Base-by-base conservation (phyloP, 441 rosid genomes). In the Macaranga tanarius region DNA sequence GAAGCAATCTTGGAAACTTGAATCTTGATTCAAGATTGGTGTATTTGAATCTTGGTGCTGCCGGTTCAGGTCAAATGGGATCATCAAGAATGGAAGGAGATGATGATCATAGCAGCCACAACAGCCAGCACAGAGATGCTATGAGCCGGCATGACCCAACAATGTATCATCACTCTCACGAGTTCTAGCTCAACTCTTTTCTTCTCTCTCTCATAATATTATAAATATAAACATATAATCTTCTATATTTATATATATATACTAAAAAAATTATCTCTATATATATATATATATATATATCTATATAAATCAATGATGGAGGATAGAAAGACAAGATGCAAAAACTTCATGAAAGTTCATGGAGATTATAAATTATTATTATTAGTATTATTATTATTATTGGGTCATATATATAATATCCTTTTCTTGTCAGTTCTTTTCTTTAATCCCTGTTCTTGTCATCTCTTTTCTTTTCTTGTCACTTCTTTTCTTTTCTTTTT, bases 11-110 rank as follows among this genome's bases (percentile, higher is more conserved):
- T 25, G 81, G 69, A 19, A 83, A 77, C 51, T 68, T 84, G 52
- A 93, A 90, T 82, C 73, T 94, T 77, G 95, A 94, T 79, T 88
- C 99, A 52, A 90, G 97, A 76, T 75, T 88, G 85, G 97, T 89
- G 74, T 95, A 95, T 82, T 85, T 92, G 66, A 90, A 94, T 79
- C 97, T 94, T 59, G 95, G 97, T 50, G 97, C 93, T 15, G 76
- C 85, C 42, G 77, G 79, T 79, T 77, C 90, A 22, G 78, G 82
- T 70, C 95, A 85, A 58, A 86, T 91, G 88, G 87, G 87, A 15
- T 83, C 83, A 12, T 83, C 83, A 48, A 79, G 90, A 76, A 76
- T 86, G 78, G 91, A 81, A 22, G 85, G 80, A 59, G 88, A 81
- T 20, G 89, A 88, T 28, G 86, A 55, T 22, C 59, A 84, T 42